Evolutionary conservation across 2,329 filamentous ascomycete genomes (phyloP).

Genomic region (Pseudodiploospora longispora): DNA sequence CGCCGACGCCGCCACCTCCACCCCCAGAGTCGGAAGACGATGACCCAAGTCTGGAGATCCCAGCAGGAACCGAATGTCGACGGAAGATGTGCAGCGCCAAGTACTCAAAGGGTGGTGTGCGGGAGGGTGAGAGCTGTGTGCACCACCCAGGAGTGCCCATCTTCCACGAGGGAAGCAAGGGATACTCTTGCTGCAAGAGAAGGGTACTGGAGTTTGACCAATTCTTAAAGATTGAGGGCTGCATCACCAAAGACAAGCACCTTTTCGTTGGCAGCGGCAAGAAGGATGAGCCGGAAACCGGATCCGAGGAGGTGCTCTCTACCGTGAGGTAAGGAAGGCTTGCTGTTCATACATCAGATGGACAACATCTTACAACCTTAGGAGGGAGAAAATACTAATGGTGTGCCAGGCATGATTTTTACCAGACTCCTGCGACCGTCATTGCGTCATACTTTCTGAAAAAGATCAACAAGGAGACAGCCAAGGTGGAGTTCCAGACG

Average conservation of each 20-base stretch:
- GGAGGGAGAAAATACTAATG: neutral
- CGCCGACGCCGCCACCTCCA: slow-evolving; percentile 47
- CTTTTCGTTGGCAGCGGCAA: slow-evolving; percentile 74
- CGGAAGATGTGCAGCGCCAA: slow-evolving; percentile 63
- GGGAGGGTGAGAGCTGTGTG: slow-evolving; percentile 69
- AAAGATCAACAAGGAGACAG: slow-evolving; percentile 81
- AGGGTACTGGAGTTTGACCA: slow-evolving; percentile 94
- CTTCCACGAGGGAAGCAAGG: slow-evolving; percentile 97
- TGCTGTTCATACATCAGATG: no score
- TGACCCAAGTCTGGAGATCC: slow-evolving; percentile 65
- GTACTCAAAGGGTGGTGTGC: slow-evolving; percentile 52
- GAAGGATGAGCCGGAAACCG: slow-evolving; percentile 42
- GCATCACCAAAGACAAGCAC: slow-evolving; percentile 72
- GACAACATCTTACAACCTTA: no score
- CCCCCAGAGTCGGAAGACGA: slow-evolving; percentile 79
- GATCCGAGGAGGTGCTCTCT: slow-evolving; percentile 67
- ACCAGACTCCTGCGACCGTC: slow-evolving; percentile 78
- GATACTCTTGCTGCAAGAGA: slow-evolving; percentile 94
- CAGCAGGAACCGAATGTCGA: slow-evolving; percentile 67
- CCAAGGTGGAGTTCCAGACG: slow-evolving; percentile 61
- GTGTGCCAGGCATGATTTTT: slow-evolving; percentile 63
- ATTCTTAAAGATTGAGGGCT: slow-evolving; percentile 93
- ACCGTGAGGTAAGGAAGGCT: slow-evolving; percentile 54
- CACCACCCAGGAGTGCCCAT: slow-evolving; percentile 86
- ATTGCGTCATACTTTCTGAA: slow-evolving; percentile 93